These are phyloP conservation scores for Botrytis paeoniae DNA, from an alignment of 2,329 filamentous ascomycete species.

Conservation along the genomic window DNA sequence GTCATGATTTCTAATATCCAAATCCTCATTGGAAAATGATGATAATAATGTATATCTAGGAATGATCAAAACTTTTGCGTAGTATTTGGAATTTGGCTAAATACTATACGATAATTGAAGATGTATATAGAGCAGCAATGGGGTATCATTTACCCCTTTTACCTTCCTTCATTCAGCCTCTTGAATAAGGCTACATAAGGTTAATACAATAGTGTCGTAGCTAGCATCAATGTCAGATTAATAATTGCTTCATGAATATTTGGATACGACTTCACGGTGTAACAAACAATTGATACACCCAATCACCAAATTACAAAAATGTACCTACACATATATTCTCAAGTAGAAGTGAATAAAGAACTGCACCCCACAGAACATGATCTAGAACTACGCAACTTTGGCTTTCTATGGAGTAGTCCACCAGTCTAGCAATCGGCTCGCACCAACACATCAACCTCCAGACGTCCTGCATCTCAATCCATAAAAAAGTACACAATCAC, in stretches of 20 bases:
- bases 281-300: not conserved
- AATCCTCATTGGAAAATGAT: not conserved
- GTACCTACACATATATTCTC: not conserved
- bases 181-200: not conserved
- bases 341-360: conserved; percentile 3
- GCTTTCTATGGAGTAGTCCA: conserved; percentile 2
- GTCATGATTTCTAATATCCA: not conserved
- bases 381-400: conserved; percentile 5
- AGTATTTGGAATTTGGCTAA: not conserved
- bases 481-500: conserved; percentile 28
- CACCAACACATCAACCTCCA: conserved; percentile 19
- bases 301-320: not conserved
- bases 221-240: not conserved
- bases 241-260: not conserved
- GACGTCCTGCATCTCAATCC: conserved; percentile 13
- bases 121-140: conserved; percentile 2
- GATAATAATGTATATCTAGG: not conserved
- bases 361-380: not conserved
- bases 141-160: not conserved
- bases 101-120: not conserved
- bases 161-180: not conserved
- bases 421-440: conserved; percentile 15
- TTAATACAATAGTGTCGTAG: not conserved
- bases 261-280: not conserved
- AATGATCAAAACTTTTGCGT: no score